Evolutionary conservation across 2,329 filamentous ascomycete genomes (phyloP).

Genomic region (Ramichloridium luteum): DNA sequence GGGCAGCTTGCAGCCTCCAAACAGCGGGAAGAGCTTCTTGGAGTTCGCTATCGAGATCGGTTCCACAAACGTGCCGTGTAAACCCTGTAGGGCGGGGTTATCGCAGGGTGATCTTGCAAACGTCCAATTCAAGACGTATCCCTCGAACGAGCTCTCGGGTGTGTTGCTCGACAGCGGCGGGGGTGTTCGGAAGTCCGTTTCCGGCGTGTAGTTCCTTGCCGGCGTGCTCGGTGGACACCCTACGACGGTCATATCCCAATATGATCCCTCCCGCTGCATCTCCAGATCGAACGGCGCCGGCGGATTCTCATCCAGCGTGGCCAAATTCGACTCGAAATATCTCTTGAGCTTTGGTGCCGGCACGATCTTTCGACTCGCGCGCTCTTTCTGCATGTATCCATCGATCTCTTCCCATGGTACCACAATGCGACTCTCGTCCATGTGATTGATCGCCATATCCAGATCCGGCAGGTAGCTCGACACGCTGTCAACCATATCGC

Average conservation of each 20-base stretch:
- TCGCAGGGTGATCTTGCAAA: conserved; percentile 33
- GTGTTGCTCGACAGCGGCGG: conserved; percentile 22
- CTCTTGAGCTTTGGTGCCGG: conserved; percentile 21
- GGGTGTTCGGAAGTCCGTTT: conserved; percentile 28
- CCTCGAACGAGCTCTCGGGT: conserved; percentile 26
- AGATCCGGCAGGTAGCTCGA: conserved; percentile 32
- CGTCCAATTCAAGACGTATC: conserved; percentile 39
- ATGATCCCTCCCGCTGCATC: conserved; percentile 24
- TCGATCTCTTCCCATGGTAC: conserved; percentile 37
- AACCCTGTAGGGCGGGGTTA: conserved; percentile 32
- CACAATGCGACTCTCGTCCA: conserved; percentile 38
- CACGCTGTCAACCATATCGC: conserved; percentile 29
- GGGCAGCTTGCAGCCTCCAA: conserved; percentile 38
- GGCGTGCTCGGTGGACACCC: conserved; percentile 30
- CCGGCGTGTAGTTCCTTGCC: conserved; percentile 24
- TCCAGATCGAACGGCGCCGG: conserved; percentile 20
- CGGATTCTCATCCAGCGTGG: conserved; percentile 17
- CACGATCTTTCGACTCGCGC: conserved; percentile 19
- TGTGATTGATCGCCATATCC: conserved; percentile 36
- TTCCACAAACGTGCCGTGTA: conserved; percentile 39
- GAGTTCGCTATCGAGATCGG: conserved; percentile 36
- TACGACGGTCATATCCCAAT: conserved; percentile 32
- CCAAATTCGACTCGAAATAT: conserved; percentile 18
- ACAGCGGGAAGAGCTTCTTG: conserved; percentile 35
- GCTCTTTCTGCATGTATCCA: conserved; percentile 26